These are phyloP conservation scores for Pseudogymnoascus sp. DNA, from an alignment of 2,329 filamentous ascomycete species.

Conservation along the genomic window DNA sequence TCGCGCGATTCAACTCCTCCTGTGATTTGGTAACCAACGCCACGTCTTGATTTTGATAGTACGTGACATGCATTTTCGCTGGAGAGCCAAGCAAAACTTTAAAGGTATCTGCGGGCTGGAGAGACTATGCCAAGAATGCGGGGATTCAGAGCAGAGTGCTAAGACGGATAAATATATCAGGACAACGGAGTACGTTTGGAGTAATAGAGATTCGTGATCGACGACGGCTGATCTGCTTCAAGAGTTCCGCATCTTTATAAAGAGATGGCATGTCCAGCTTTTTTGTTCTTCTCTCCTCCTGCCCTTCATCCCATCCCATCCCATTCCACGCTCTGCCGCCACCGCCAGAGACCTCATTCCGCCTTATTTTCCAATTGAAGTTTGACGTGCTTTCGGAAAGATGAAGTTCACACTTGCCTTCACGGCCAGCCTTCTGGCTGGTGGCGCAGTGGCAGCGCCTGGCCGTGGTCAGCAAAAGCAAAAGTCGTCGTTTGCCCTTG, in stretches of 20 bases:
- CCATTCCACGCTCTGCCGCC: background rate
- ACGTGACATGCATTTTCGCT: background rate
- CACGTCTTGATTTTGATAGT: background rate
- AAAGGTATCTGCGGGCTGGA: background rate
- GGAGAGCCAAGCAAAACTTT: background rate
- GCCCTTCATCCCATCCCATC: background rate
- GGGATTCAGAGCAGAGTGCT: background rate
- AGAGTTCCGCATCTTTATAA: background rate
- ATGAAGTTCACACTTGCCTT: background rate
- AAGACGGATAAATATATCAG: constrained; percentile 1
- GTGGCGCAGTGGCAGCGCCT: background rate
- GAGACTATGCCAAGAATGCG: background rate
- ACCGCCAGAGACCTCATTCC: background rate
- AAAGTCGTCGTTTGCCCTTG: background rate
- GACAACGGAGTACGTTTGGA: background rate
- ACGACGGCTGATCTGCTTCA: background rate
- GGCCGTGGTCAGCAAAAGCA: background rate
- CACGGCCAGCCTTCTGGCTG: background rate
- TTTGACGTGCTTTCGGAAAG: background rate
- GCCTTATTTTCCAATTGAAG: background rate
- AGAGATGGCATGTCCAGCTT: background rate
- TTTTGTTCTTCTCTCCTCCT: background rate
- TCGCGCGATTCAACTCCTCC: background rate
- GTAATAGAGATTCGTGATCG: background rate
- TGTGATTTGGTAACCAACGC: background rate